Evolutionary conservation across 202 grass and related monocot genomes (phyloP), one percentile per base, ranked within the genome.

Genomic region (Zizania palustris): DNA sequence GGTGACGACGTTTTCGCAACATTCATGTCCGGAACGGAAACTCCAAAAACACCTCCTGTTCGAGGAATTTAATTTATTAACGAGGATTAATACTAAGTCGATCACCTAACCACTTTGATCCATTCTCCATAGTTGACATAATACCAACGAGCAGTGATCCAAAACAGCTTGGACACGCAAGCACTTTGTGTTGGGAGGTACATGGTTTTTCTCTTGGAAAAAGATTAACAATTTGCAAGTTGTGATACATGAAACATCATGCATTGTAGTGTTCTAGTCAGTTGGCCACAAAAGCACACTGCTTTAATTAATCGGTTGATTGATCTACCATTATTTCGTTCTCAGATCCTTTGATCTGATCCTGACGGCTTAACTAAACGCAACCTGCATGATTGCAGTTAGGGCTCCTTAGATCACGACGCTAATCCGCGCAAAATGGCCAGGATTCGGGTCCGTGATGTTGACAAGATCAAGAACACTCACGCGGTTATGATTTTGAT

Each of bases 391-490:
- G n/a, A n/a, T n/a, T n/a, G n/a, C n/a, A n/a, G n/a, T n/a, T n/a
- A n/a, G n/a, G n/a, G n/a, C n/a, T 9, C 60, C 75, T 3, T 19
- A 60, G 79, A 79, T 79, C 67, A 73, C 50, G 67, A 85, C 61
- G 28, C 60, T 73, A 56, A 73, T 73, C 33, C 54, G 9, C 60
- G 67, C 35, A 39, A 59, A 61, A 51, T 44, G 72, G n/a, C 67
- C 5, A 66, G 65, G 45, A 58, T 55, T 46, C 5, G 59, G 65
- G 38, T 58, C 45, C 39, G 14, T 3, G 82, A 84, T 58, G 46
- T 65, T 46, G 57, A 72, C 65, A 45, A 5, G 2, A 28, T 28
- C 28, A 28, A 28, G 5, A 55, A 20, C 51, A 55, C 7, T 7
- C 48, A 71, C 15, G 10, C 38, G 34, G 19, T 36, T 38, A 44